Conservation (phyloP, 73 alveolate species). For the Stentor roeselii region DNA sequence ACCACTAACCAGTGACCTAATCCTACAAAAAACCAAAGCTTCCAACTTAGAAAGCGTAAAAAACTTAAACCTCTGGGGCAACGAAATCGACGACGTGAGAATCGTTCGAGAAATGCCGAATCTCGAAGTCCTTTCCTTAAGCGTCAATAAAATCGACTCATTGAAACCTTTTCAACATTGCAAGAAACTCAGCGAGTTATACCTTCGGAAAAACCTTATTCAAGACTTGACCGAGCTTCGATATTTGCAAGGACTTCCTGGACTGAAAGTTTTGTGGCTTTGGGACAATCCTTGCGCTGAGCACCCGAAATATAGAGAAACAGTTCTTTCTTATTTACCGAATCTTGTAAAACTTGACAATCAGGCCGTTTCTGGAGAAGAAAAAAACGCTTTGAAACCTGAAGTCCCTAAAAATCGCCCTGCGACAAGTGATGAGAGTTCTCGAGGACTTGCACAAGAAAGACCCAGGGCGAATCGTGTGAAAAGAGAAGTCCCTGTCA, state of each 20-base stretch:
- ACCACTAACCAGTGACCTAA: constrained; percentile 52
- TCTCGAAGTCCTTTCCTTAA: constrained; percentile 83
- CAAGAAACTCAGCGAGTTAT: constrained; percentile 83
- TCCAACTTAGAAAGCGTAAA: constrained; percentile 67
- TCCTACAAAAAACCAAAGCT: constrained; percentile 53
- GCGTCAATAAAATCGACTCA: constrained; percentile 86
- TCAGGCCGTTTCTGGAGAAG: constrained; percentile 74
- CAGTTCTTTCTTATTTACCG: constrained; percentile 80
- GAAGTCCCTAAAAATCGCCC: constrained; percentile 25
- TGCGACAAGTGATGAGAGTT: not conserved
- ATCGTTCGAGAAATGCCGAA: constrained; percentile 88
- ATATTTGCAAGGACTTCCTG: constrained; percentile 59
- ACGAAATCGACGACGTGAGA: constrained; percentile 85
- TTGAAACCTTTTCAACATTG: constrained; percentile 72
- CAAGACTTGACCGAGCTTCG: constrained; percentile 78
- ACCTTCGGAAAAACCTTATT: constrained; percentile 87
- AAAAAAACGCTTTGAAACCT: constrained; percentile 31
- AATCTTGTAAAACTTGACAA: constrained; percentile 87
- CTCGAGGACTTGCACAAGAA: not conserved
- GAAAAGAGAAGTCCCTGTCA: not conserved
- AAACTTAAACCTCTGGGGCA: constrained; percentile 90
- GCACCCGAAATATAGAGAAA: constrained; percentile 79
- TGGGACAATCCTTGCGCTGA: constrained; percentile 95
- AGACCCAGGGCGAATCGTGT: constrained; percentile 10
- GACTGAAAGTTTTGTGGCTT: constrained; percentile 91